phyloP scores from a whole-genome alignment of 2,329 filamentous ascomycete genomes.

The Fusarium verticillioides region DNA sequence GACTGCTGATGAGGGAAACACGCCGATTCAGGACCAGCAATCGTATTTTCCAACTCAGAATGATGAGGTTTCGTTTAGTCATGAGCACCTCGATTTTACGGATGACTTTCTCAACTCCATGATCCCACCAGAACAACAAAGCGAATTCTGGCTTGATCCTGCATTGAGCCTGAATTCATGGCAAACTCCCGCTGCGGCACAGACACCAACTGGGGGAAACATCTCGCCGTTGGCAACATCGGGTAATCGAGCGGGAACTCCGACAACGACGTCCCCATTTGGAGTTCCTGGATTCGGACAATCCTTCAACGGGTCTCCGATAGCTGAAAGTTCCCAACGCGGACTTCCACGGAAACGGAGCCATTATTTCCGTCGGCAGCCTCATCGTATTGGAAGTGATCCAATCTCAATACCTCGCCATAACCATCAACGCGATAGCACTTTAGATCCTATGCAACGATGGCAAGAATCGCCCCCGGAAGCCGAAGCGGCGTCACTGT shows the following conservation, averaged over 20 bases:
- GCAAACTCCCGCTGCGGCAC: not conserved
- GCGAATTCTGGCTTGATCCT: not conserved
- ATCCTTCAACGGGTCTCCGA: not conserved
- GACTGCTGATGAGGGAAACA: too few relatives aligned
- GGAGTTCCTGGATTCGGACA: not conserved
- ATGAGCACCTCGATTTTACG: not conserved
- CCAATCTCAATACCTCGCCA: conserved; percentile 17
- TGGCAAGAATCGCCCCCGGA: conserved; percentile 42
- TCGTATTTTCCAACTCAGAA: not conserved
- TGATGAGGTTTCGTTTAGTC: not conserved
- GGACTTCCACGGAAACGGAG: conserved; percentile 22
- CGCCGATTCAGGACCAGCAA: not conserved
- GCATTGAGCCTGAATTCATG: not conserved
- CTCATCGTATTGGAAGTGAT: not conserved
- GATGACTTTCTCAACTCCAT: not conserved
- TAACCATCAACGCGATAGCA: not conserved
- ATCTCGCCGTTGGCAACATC: not conserved
- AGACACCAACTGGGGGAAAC: not conserved
- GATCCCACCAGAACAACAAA: not conserved
- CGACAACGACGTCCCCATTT: not conserved
- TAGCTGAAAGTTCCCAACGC: not conserved
- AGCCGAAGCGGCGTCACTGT: conserved; percentile 35
- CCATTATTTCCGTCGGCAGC: conserved; percentile 14
- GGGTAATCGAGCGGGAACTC: not conserved
- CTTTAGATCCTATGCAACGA: conserved; percentile 33